These are phyloP conservation scores for Cryptococcus sp. DNA, from an alignment of 1,284 basidiomycete species.

Conservation along the genomic window DNA sequence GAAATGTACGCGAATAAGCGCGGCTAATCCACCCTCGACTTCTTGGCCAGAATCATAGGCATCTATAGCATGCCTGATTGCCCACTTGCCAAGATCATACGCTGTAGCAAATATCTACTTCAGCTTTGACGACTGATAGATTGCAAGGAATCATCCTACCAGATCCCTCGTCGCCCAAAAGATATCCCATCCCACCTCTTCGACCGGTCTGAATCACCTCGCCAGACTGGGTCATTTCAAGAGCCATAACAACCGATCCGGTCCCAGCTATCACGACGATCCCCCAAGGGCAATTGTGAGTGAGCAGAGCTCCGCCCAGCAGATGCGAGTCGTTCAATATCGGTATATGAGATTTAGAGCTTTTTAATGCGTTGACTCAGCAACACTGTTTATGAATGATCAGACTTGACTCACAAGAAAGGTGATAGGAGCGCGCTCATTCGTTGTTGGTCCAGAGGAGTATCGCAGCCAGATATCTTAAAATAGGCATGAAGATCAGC, in stretches of 20 bases:
- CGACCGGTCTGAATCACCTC: constrained; percentile 28
- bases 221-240: constrained; percentile 25
- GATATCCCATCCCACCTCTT: constrained; percentile 39
- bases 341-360: constrained; percentile 3
- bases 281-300: constrained; percentile 33
- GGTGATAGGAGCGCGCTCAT: constrained; percentile 28
- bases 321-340: constrained; percentile 43
- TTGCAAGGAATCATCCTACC: constrained; percentile 13
- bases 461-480: constrained; percentile 42
- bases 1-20: constrained; percentile 28
- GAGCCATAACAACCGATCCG: constrained; percentile 33
- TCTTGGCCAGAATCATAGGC: constrained; percentile 33
- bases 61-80: constrained; percentile 30
- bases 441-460: constrained; percentile 28
- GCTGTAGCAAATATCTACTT: constrained; percentile 10
- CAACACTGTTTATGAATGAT: background rate
- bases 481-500: background rate
- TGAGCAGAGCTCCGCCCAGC: constrained; percentile 37
- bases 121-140: background rate
- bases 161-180: constrained; percentile 46
- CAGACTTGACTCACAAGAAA: constrained; percentile 32
- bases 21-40: constrained; percentile 20
- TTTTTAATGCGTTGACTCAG: too few species aligned
- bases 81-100: constrained; percentile 38
- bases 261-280: constrained; percentile 46